Evolutionary conservation across 768 basidiomycete genomes (phyloP).

Genomic region (Trametes punicea): DNA sequence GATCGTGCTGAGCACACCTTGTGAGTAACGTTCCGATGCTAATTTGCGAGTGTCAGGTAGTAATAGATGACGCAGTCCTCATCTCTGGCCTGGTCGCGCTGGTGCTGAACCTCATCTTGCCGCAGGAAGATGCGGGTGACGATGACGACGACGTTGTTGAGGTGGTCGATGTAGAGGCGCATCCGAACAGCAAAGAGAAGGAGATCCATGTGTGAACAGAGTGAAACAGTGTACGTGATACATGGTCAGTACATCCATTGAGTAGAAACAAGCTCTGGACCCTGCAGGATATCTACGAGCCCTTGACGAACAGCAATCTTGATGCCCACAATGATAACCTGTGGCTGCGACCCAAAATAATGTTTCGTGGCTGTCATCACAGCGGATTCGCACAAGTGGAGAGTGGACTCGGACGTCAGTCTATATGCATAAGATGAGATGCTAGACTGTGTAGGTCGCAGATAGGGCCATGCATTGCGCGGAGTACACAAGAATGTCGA

Average conservation of each 20-base stretch:
- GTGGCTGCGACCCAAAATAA: too few species aligned
- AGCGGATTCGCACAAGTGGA: too few species aligned
- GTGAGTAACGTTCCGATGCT: conserved; percentile 40
- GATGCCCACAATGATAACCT: too few species aligned
- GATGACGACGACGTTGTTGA: conserved; percentile 23
- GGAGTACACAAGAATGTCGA: too few species aligned
- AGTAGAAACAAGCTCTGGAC: not conserved
- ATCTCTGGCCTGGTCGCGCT: conserved; percentile 41
- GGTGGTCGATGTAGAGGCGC: conserved; percentile 16
- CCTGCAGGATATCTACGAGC: too few species aligned
- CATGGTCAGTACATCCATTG: not conserved
- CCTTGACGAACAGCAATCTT: not conserved
- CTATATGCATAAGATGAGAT: too few species aligned
- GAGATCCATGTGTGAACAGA: not conserved
- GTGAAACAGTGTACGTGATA: not conserved
- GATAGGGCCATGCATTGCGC: too few species aligned
- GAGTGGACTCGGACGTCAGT: too few species aligned
- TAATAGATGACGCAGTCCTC: conserved; percentile 33
- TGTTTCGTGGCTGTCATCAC: too few species aligned
- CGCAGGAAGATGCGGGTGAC: conserved; percentile 31
- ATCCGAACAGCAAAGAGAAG: conserved; percentile 12
- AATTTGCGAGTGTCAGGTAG: not conserved
- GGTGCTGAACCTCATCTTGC: conserved; percentile 46
- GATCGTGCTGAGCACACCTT: conserved; percentile 78
- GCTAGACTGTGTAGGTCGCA: too few species aligned